Conservation (phyloP, 2,329 filamentous ascomycete species). For the Neodidymelliopsis sp. region DNA sequence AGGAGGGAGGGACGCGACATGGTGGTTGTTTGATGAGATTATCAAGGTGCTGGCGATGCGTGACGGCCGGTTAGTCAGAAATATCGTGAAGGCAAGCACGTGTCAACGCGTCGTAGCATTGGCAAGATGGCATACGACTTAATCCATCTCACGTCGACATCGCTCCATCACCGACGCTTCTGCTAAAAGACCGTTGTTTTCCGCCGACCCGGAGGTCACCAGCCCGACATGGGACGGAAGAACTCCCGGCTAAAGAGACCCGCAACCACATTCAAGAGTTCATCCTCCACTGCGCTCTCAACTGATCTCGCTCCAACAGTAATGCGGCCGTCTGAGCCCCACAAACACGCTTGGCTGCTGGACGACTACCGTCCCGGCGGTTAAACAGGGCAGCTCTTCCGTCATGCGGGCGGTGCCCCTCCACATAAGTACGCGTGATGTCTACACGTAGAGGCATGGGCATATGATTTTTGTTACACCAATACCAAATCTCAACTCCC, state of each 20-base stretch:
- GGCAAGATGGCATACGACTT: neutral
- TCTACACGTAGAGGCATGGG: constrained; percentile 18
- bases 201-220: constrained; percentile 12
- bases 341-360: constrained; percentile 19
- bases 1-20: too few species aligned
- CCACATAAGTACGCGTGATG: constrained; percentile 34
- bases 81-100: neutral
- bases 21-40: too few species aligned
- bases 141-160: neutral
- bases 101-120: neutral
- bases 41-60: too few species aligned
- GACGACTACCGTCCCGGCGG: constrained; percentile 39
- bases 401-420: constrained; percentile 36
- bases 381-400: constrained; percentile 37
- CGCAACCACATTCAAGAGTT: constrained; percentile 22
- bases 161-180: neutral
- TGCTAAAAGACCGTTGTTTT: neutral
- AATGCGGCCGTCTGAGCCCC: constrained; percentile 27
- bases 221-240: constrained; percentile 33
- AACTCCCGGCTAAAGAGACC: constrained; percentile 44
- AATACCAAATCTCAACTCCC: neutral
- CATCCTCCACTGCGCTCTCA: constrained; percentile 15
- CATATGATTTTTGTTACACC: constrained; percentile 1
- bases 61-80: neutral
- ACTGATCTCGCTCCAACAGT: constrained; percentile 25